phyloP scores from a whole-genome alignment of 2,329 filamentous ascomycete species.

The Cladophialophora bantiana region DNA sequence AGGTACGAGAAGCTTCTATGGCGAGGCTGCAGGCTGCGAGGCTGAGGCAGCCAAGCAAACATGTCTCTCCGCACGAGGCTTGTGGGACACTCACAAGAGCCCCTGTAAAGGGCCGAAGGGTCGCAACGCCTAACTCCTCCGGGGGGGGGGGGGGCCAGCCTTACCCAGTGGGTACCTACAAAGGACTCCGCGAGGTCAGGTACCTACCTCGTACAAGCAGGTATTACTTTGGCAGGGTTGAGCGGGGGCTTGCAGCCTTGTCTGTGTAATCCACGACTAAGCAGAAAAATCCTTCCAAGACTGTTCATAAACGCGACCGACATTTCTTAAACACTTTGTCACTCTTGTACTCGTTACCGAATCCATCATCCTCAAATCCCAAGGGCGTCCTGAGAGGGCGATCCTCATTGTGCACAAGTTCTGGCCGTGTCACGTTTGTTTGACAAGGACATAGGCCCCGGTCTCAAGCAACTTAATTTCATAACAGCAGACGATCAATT shows the following conservation, averaged over 20 bases:
- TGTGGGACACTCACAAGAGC: not conserved
- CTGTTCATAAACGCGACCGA: conserved; percentile 1
- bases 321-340: not conserved
- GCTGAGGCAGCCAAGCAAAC: not conserved
- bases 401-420: not conserved
- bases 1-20: conserved; percentile 7
- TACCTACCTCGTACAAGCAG: not conserved
- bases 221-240: not conserved
- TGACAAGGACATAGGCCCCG: not conserved
- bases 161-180: too few relatives aligned
- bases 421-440: not conserved
- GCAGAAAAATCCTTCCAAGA: not conserved
- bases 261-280: conserved; percentile 13
- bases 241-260: not conserved
- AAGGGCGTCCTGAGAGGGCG: not conserved
- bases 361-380: not conserved
- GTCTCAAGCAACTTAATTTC: not conserved
- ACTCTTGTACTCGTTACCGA: not conserved
- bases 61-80: not conserved
- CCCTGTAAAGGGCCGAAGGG: not conserved
- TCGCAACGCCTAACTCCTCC: not conserved
- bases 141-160: too few relatives aligned
- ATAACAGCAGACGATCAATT: not conserved
- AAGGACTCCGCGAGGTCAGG: too few relatives aligned
- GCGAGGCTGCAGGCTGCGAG: conserved; percentile 7